Evolutionary conservation across 164 flowering plant genomes (phyloP).

Genomic region (Stephania cephalantha): DNA sequence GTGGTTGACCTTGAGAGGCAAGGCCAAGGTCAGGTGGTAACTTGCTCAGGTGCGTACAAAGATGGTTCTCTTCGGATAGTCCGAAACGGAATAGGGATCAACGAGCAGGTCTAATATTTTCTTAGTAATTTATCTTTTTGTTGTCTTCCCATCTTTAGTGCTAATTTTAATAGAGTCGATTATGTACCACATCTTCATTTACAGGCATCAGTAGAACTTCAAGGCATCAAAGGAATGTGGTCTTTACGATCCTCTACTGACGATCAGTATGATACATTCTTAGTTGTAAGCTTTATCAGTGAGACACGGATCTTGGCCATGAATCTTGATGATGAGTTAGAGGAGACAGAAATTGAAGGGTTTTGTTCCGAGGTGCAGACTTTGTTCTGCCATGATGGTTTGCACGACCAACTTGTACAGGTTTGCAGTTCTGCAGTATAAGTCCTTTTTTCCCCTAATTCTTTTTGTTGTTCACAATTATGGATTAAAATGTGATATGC

Average conservation of each 20-base stretch:
- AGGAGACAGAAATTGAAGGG: conserved; percentile 97
- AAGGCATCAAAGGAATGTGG: conserved; percentile 99
- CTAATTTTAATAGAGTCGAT: neutral
- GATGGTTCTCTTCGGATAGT: conserved; percentile 99
- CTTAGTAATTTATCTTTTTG: neutral
- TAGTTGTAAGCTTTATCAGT: conserved; percentile 94
- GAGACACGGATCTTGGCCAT: conserved; percentile 94
- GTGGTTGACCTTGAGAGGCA: conserved; percentile 99
- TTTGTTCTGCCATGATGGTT: conserved; percentile 88
- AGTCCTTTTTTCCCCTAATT: neutral
- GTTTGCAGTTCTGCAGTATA: conserved; percentile 24
- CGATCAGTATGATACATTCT: conserved; percentile 84
- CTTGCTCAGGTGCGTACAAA: conserved; percentile 97
- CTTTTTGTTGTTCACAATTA: neutral
- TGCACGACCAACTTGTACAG: conserved; percentile 82
- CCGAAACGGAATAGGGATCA: conserved; percentile 97
- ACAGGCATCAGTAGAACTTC: conserved; percentile 98
- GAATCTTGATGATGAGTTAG: conserved; percentile 92
- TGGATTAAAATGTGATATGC: too few species aligned
- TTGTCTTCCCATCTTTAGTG: neutral
- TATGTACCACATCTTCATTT: neutral
- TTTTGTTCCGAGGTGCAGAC: conserved; percentile 85
- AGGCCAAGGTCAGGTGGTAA: conserved; percentile 98
- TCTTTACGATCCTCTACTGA: conserved; percentile 86
- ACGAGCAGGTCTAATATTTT: conserved; percentile 70